These are phyloP conservation scores for Pythium utonaiense DNA, from an alignment of 352 stramenopile species.

Conservation along the genomic window DNA sequence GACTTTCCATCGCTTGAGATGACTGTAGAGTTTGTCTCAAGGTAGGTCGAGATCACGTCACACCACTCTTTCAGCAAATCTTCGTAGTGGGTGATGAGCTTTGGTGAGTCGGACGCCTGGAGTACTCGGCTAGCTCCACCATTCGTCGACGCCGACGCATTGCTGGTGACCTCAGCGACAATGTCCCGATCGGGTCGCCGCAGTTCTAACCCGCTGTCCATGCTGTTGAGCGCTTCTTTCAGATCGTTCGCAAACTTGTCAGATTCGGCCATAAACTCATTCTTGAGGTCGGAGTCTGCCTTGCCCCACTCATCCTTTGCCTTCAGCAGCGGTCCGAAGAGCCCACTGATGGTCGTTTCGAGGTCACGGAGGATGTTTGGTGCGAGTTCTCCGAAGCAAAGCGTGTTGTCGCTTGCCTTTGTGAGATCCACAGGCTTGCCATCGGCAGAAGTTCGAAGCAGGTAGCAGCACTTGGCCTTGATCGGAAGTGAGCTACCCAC, in stretches of 20 bases:
- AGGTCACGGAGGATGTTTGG: slow-evolving; percentile 80
- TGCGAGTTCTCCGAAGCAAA: slow-evolving; percentile 84
- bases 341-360: slow-evolving; percentile 72
- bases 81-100: slow-evolving; percentile 93
- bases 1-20: slow-evolving; percentile 28
- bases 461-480: slow-evolving; percentile 82
- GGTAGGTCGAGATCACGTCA: slow-evolving; percentile 92
- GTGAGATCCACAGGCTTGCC: slow-evolving; percentile 67
- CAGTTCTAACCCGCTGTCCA: slow-evolving; percentile 94
- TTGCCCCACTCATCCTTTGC: slow-evolving; percentile 95
- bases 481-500: slow-evolving; percentile 70
- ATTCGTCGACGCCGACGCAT: slow-evolving; percentile 29
- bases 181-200: slow-evolving; percentile 82
- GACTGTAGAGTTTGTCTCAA: slow-evolving; percentile 86
- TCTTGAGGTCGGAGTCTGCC: slow-evolving; percentile 89
- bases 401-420: slow-evolving; percentile 72
- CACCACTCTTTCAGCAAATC: slow-evolving; percentile 97
- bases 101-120: slow-evolving; percentile 81
- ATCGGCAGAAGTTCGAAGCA: slow-evolving; percentile 64
- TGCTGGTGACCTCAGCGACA: slow-evolving; percentile 48
- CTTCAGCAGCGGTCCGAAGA: slow-evolving; percentile 92
- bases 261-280: slow-evolving; percentile 93
- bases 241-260: slow-evolving; percentile 93
- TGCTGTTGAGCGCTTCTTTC: slow-evolving; percentile 94
- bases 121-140: slow-evolving; percentile 48